Conservation (phyloP, 106 monocot species). For the Cymbidium sinense region DNA sequence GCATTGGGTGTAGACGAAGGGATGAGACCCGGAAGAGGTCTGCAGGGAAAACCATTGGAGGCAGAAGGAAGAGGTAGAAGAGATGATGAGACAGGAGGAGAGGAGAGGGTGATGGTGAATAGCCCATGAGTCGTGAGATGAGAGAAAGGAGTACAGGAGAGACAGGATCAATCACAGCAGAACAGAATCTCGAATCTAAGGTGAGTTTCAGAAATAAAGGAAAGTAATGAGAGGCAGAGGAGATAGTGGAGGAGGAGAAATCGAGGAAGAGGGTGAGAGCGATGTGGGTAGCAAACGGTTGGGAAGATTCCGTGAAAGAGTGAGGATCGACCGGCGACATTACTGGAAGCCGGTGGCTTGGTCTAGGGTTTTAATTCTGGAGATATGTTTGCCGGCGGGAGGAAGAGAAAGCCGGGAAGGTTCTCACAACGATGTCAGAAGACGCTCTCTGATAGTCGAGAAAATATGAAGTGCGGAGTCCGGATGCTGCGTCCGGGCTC, state of each 20-base stretch:
- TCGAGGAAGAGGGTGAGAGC: conserved; percentile 72
- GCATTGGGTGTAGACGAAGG: conserved; percentile 93
- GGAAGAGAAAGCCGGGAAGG: background rate
- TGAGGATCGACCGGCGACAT: conserved; percentile 85
- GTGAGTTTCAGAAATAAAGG: conserved; percentile 47
- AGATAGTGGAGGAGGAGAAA: conserved; percentile 66
- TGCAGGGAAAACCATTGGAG: conserved; percentile 91
- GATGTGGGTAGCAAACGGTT: conserved; percentile 52
- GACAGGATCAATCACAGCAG: conserved; percentile 38
- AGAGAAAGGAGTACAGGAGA: conserved; percentile 30
- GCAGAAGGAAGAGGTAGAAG: conserved; percentile 76
- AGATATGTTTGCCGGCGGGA: background rate
- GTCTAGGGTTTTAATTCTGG: background rate
- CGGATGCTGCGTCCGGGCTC: too few species aligned
- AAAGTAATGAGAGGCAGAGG: conserved; percentile 56
- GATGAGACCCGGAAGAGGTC: conserved; percentile 41
- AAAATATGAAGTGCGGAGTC: too few species aligned
- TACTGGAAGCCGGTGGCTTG: background rate
- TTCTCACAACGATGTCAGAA: too few species aligned
- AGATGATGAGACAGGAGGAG: conserved; percentile 44
- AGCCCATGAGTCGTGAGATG: conserved; percentile 32
- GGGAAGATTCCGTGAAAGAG: conserved; percentile 51
- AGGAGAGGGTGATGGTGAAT: conserved; percentile 46
- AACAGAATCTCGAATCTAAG: conserved; percentile 56
- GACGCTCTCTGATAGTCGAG: too few species aligned